phyloP scores from a whole-genome alignment of 2,329 filamentous ascomycete species.

The Arthrobotrys musiformis region DNA sequence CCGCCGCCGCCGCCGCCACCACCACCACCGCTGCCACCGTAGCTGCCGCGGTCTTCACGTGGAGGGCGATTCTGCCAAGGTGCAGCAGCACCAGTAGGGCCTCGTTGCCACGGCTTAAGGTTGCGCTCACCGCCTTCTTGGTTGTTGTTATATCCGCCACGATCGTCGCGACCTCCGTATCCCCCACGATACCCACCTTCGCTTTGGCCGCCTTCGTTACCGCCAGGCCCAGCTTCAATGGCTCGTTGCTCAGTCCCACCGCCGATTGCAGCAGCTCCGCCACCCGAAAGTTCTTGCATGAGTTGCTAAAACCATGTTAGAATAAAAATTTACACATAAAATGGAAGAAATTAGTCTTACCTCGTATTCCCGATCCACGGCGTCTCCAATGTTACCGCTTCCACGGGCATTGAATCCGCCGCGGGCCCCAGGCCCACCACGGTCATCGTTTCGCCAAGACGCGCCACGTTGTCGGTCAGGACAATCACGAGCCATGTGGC shows the following conservation, averaged over 20 bases:
- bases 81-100: constrained; percentile 82
- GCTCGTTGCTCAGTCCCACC: constrained; percentile 72
- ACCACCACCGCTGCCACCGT: constrained; percentile 59
- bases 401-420: constrained; percentile 63
- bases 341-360: constrained; percentile 67
- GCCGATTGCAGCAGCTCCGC: constrained; percentile 67
- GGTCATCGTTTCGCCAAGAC: constrained; percentile 83
- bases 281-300: constrained; percentile 94
- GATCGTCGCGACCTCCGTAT: constrained; percentile 55
- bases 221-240: constrained; percentile 83
- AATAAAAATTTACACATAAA: constrained; percentile 55
- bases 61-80: constrained; percentile 73
- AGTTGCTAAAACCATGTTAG: constrained; percentile 76
- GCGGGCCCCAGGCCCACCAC: constrained; percentile 61
- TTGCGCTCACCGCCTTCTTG: constrained; percentile 65
- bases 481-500: constrained; percentile 98
- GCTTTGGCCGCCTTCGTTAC: constrained; percentile 66
- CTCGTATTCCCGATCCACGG: constrained; percentile 93
- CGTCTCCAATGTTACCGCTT: constrained; percentile 74
- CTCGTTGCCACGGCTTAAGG: constrained; percentile 87
- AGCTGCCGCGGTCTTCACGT: constrained; percentile 67
- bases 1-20: constrained; percentile 64
- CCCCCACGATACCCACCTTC: constrained; percentile 55
- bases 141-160: constrained; percentile 33
- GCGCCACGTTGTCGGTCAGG: constrained; percentile 90